Percentiles rank a stretch among this genome's conserved stretches.
Conservation (phyloP, 495 filamentous ascomycete genomes). For the Tuber microsphaerosporum region DNA sequence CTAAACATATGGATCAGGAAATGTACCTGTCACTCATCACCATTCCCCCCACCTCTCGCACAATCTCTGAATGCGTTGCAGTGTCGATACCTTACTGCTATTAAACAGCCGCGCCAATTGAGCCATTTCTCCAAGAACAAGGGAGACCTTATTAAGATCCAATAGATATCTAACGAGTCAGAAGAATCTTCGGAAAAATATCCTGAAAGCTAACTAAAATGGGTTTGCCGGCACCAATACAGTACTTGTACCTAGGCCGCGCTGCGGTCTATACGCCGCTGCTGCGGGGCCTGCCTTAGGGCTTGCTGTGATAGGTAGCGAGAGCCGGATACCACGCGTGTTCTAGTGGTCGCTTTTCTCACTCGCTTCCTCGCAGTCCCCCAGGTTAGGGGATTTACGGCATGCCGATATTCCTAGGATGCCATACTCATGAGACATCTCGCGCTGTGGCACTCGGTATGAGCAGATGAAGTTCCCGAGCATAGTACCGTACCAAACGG, state of each 20-base stretch:
- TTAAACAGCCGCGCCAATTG: not conserved
- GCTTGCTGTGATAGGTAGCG: not conserved
- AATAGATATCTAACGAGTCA: not conserved
- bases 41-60: not conserved
- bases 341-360: not conserved
- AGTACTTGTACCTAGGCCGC: not conserved
- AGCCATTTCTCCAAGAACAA: slow-evolving; percentile 1
- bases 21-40: not conserved
- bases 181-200: slow-evolving; percentile 1
- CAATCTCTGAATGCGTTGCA: not conserved
- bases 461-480: not conserved
- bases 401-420: not conserved
- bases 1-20: not conserved
- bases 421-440: not conserved
- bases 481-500: not conserved
- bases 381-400: not conserved
- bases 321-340: not conserved
- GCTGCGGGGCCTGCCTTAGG: not conserved
- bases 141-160: not conserved
- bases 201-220: not conserved
- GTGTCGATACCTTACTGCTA: not conserved
- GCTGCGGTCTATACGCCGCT: not conserved
- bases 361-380: not conserved
- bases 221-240: not conserved
- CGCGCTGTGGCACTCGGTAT: not conserved